Percentiles rank a stretch among this genome's conserved stretches.
Conservation (phyloP, 2,329 filamentous ascomycete genomes). For the Escovopsis weberi region DNA sequence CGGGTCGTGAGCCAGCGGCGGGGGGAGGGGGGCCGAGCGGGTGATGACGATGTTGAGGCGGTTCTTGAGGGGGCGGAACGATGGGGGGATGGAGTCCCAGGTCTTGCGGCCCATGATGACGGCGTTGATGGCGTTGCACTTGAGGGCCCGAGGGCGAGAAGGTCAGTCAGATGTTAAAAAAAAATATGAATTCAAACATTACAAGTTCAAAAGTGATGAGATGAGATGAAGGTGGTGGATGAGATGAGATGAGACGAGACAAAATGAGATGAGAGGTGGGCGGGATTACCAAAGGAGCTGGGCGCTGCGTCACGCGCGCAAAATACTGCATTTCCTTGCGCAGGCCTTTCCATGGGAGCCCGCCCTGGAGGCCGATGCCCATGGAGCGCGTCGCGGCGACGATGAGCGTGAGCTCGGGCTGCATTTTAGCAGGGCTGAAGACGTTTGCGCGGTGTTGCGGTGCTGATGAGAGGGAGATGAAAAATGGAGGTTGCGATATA, state of each 20-base stretch:
- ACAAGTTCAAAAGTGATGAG: not conserved
- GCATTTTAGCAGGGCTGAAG: slow-evolving; percentile 12
- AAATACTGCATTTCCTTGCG: slow-evolving; percentile 94
- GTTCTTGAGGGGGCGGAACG: slow-evolving; percentile 65
- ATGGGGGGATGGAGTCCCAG: slow-evolving; percentile 75
- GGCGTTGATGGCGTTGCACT: slow-evolving; percentile 41
- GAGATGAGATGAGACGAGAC: not conserved
- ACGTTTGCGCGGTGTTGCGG: not conserved
- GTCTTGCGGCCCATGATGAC: slow-evolving; percentile 98
- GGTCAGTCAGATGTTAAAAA: not conserved
- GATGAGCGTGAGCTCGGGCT: slow-evolving; percentile 65
- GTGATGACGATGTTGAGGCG: slow-evolving; percentile 74
- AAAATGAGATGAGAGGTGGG: not conserved
- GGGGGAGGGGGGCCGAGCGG: slow-evolving; percentile 24
- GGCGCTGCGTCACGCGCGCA: slow-evolving; percentile 68
- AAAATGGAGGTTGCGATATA: too few relatives aligned
- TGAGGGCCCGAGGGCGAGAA: not conserved
- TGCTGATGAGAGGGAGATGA: not conserved
- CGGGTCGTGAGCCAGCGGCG: slow-evolving; percentile 3
- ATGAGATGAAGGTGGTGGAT: not conserved
- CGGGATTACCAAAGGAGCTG: slow-evolving; percentile 27
- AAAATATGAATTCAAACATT: not conserved
- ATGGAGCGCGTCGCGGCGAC: slow-evolving; percentile 83
- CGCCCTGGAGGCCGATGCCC: slow-evolving; percentile 71
- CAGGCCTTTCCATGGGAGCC: slow-evolving; percentile 78